These are phyloP conservation scores for Lathyrus tuberosus DNA, from an alignment of 306 rosid species.

Conservation along the genomic window DNA sequence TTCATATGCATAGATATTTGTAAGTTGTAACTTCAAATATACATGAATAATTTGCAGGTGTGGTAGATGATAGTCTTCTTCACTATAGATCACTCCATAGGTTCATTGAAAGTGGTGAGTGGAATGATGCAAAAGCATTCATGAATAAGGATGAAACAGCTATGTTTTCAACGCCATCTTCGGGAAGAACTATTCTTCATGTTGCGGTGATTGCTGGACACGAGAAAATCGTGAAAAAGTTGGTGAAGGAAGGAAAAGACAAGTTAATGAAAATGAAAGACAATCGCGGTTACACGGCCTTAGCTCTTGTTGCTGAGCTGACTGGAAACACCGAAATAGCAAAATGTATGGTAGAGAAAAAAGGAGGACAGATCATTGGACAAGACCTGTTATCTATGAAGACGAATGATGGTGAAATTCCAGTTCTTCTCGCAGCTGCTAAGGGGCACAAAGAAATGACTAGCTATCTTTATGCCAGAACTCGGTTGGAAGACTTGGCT, in stretches of 20 bases:
- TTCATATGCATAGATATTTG: no score
- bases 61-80: background rate
- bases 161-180: background rate
- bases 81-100: background rate
- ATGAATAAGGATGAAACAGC: background rate
- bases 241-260: background rate
- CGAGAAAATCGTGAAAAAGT: background rate
- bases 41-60: no score
- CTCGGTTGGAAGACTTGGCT: no score
- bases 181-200: conserved; percentile 25
- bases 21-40: no score
- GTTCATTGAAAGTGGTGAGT: background rate
- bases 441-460: no score
- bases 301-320: conserved; percentile 11
- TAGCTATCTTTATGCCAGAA: no score
- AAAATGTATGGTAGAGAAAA: background rate
- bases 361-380: background rate
- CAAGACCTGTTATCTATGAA: background rate
- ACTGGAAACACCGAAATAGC: background rate
- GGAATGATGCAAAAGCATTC: background rate
- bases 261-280: conserved; percentile 15
- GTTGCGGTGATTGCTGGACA: conserved; percentile 20
- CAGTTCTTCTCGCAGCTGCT: conserved; percentile 27
- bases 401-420: conserved; percentile 11
- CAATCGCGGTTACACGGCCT: conserved; percentile 1